Conservation (phyloP, 2,329 filamentous ascomycete genomes). For the Pyricularia grisea region DNA sequence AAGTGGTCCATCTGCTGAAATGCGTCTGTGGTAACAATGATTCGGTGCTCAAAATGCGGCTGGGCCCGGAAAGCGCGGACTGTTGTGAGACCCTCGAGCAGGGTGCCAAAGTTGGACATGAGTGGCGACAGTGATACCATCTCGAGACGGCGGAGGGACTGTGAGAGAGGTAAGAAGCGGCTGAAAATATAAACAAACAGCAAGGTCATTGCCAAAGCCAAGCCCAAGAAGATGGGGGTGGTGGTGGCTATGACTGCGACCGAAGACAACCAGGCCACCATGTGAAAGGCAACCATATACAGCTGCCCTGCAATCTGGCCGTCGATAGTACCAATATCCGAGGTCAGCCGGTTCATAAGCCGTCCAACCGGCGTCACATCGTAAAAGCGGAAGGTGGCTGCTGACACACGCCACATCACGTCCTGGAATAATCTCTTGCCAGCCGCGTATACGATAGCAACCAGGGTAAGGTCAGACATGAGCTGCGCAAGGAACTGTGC, state of each 20-base stretch:
- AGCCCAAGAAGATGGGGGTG: conserved; percentile 66
- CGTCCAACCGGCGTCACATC: conserved; percentile 83
- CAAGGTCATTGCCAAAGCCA: conserved; percentile 58
- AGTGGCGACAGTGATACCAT: conserved; percentile 84
- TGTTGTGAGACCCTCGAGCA: conserved; percentile 77
- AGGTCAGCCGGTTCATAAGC: conserved; percentile 85
- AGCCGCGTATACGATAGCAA: conserved; percentile 71
- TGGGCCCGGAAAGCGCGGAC: conserved; percentile 78
- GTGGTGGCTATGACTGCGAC: conserved; percentile 71
- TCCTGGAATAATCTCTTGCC: conserved; percentile 65
- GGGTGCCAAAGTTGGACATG: conserved; percentile 85
- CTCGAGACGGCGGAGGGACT: conserved; percentile 73
- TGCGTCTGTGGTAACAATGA: conserved; percentile 72
- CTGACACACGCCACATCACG: conserved; percentile 64
- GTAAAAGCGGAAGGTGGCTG: conserved; percentile 82
- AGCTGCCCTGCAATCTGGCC: conserved; percentile 73
- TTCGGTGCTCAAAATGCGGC: conserved; percentile 66
- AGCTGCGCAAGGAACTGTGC: conserved; percentile 50
- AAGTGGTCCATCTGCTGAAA: conserved; percentile 97
- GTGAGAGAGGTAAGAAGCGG: conserved; percentile 72
- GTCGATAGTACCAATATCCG: conserved; percentile 83
- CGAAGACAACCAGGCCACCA: conserved; percentile 62
- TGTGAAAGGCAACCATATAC: conserved; percentile 58
- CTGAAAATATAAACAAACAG: conserved; percentile 67
- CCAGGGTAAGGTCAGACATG: conserved; percentile 55